Evolutionary conservation across 768 basidiomycete genomes (phyloP).

Genomic region (Lanmaoa rubissima): DNA sequence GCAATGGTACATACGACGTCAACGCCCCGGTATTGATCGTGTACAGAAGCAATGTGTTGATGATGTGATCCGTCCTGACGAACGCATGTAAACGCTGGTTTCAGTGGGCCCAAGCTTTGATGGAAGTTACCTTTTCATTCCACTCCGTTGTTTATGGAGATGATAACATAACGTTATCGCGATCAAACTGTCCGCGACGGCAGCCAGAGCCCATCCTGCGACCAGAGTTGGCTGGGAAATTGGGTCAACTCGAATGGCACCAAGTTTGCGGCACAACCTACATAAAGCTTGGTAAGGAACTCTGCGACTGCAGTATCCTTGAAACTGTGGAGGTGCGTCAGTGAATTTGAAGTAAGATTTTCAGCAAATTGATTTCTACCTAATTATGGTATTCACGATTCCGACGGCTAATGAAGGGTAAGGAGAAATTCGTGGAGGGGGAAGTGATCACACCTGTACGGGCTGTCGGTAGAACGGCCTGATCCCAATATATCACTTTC

Average conservation of each 20-base stretch:
- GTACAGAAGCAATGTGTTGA: conserved; percentile 19
- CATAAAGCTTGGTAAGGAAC: neutral
- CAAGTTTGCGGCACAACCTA: neutral
- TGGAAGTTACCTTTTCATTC: conserved; percentile 4
- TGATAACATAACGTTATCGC: conserved; percentile 10
- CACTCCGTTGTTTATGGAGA: conserved; percentile 9
- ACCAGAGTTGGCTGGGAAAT: neutral
- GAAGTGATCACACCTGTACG: conserved; percentile 6
- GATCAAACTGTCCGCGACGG: conserved; percentile 6
- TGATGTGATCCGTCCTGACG: conserved; percentile 14
- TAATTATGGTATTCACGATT: conserved; percentile 1
- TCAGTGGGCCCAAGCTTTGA: neutral
- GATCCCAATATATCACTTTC: neutral
- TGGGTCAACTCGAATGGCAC: neutral
- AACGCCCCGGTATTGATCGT: conserved; percentile 1
- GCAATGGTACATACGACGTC: conserved; percentile 4
- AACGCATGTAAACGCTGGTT: neutral
- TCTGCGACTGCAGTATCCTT: neutral
- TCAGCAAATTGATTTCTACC: neutral
- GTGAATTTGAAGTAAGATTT: neutral
- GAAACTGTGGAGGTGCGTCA: conserved; percentile 4
- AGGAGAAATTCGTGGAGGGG: neutral
- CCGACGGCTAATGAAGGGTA: conserved; percentile 6
- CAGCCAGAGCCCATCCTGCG: neutral
- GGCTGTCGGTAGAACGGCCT: conserved; percentile 8